Base-by-base conservation (phyloP, 768 basidiomycete species). In the Candolleomyces eurysporus region DNA sequence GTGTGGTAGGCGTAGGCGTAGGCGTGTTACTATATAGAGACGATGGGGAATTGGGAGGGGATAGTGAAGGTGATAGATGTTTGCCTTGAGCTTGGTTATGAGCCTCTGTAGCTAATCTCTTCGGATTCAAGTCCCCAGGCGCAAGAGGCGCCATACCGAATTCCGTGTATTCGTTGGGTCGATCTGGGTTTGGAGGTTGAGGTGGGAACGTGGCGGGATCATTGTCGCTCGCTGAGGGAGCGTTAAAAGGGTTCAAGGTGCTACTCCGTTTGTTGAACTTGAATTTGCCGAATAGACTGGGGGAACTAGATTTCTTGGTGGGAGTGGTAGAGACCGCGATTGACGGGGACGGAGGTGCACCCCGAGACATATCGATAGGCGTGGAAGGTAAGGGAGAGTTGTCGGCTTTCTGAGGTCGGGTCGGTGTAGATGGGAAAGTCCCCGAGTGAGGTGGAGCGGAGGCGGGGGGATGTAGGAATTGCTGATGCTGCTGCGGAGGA, bases 391-490 rank as follows among this genome's bases (percentile, higher is more conserved):
- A 17, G 14, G n/a, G 39, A 19, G 39, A 21, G 36, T 36, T 36
- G 36, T 36, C 36, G 43, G 22, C 14, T 32, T 48, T 63, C 26
- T 36, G 58, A 31, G 60, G 43, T 48, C 32, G 46, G 6, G 45
- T 46, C 19, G 51, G 61, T 1, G 63, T 52, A 26, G 63, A 45
- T 4, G 63, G 59, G 56, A 59, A 59, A 36, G 57, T 45, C 32
- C 36, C 53, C 21, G 51, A 57, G 19, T 22, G 51, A 58, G 62
- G 63, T 22, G 36, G 66, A 51, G 58, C 59, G 26, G 59, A 63
- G 50, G 60, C 49, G 32, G 66, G 67, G 17, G 68, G 64, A 26
- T 53, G 59, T 10, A 43, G 30, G 21, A 19, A 32, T 46, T 46
- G 45, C 16, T n/a, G 30, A 8, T 17, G 45, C 7, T 49, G 55